phyloP scores from a whole-genome alignment of 1,284 basidiomycete genomes.

The Mycena sp. region DNA sequence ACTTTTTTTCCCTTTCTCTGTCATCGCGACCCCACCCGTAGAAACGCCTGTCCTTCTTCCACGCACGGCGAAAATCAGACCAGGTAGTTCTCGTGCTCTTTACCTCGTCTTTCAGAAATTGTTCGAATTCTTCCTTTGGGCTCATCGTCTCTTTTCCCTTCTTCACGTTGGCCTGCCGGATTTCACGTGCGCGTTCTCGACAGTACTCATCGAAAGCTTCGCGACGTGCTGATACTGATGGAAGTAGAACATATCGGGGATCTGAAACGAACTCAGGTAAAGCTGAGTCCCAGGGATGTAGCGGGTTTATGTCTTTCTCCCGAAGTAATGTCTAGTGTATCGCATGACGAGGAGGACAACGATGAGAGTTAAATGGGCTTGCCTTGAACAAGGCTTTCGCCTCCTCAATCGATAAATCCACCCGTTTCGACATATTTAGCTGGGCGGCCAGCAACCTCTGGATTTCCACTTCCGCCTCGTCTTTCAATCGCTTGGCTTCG shows the following conservation, averaged over 20 bases:
- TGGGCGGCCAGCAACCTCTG: slow-evolving; percentile 50
- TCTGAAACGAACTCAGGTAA: slow-evolving; percentile 93
- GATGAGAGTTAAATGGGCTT: slow-evolving; percentile 34
- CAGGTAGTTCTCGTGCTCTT: slow-evolving; percentile 92
- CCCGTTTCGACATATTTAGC: slow-evolving; percentile 75
- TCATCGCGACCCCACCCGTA: slow-evolving; percentile 93
- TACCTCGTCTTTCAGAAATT: slow-evolving; percentile 82
- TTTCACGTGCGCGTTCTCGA: slow-evolving; percentile 85
- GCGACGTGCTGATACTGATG: slow-evolving; percentile 83
- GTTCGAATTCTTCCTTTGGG: slow-evolving; percentile 84
- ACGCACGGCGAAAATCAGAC: slow-evolving; percentile 87
- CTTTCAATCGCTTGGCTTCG: slow-evolving; percentile 54
- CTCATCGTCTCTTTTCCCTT: slow-evolving; percentile 65
- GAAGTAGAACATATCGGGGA: slow-evolving; percentile 89
- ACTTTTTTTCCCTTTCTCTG: slow-evolving; percentile 89
- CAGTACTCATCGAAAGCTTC: slow-evolving; percentile 98
- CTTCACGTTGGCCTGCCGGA: slow-evolving; percentile 76
- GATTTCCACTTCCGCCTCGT: slow-evolving; percentile 53
- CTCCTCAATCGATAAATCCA: slow-evolving; percentile 89
- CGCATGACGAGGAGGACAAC: not conserved
- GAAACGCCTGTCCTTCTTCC: slow-evolving; percentile 93
- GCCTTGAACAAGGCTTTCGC: slow-evolving; percentile 95
- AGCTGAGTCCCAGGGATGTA: slow-evolving; percentile 95
- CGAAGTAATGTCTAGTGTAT: slow-evolving; percentile 77
- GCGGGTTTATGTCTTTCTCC: slow-evolving; percentile 90